Base-by-base conservation (phyloP, 768 basidiomycete species). In the Podaxis sp. region DNA sequence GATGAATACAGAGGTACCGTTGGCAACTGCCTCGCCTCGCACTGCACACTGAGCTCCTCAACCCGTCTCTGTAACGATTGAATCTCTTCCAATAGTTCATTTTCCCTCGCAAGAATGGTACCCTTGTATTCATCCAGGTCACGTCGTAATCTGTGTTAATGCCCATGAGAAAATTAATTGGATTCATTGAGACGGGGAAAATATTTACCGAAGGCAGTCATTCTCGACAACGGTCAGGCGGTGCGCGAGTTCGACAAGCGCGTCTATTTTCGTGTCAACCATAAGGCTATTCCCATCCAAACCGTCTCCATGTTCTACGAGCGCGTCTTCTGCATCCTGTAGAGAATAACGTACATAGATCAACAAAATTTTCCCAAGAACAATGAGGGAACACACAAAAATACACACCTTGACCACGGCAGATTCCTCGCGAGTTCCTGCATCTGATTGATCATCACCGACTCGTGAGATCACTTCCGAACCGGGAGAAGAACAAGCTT, bases 161-260 rank as follows among this genome's bases (percentile, higher is more conserved):
- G 7, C 44, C 25, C 25, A 47, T 57, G 58, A 61, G 18, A 16
- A n/a, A 42, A n/a, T 55, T 23, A 38, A 23, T 5, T 55, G 42
- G n/a, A 42, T 32, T 46, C 13, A 10, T n/a, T 11, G 42, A 44
- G 21, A 23, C 44, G 25, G 40, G 28, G 7, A 9, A 32, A 32
- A 32, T 32, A 40, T 71, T 63, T 62, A 79, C 77, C 68, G 64
- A 13, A 55, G 58, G 35, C 78, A 77, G 64, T 77, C 76, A 2
- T 65, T 66, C 63, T 77, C 73, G 3, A 74, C 64, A 4, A 62
- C 52, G 6, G 38, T 58, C 50, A 72, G 66, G 64, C 13, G 59
- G 28, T 60, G 42, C 28, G 28, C 38, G 28, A 58, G 65, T 53
- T 10, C 57, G 46, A 70, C 68, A 23, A 59, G 25, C 6, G 13